Evolutionary conservation across 2,329 filamentous ascomycete genomes (phyloP).

Genomic region (Fusarium tuaranense): DNA sequence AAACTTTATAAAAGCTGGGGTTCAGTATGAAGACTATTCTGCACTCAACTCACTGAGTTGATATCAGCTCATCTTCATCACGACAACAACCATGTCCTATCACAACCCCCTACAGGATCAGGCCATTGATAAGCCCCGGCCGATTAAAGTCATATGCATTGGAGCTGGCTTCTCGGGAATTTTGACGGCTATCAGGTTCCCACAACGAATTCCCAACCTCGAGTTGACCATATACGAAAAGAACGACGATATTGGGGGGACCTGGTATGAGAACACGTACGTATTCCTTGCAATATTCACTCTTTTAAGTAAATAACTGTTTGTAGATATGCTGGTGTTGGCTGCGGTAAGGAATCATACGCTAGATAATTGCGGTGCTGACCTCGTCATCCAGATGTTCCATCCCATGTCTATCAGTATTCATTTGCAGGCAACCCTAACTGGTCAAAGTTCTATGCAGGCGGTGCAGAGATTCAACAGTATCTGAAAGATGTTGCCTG

Average conservation of each 20-base stretch:
- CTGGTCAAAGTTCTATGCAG: conserved; percentile 19
- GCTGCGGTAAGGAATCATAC: neutral
- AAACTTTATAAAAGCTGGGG: neutral
- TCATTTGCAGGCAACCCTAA: conserved; percentile 12
- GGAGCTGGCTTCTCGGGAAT: conserved; percentile 22
- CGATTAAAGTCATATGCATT: conserved; percentile 10
- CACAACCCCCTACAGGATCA: neutral
- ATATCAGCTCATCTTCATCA: neutral
- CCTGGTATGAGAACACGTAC: conserved; percentile 25
- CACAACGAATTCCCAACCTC: conserved; percentile 7
- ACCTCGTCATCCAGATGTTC: conserved; percentile 10
- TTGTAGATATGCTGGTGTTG: neutral
- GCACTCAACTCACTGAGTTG: neutral
- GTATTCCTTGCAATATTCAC: neutral
- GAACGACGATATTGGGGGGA: conserved; percentile 32
- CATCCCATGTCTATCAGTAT: conserved; percentile 19
- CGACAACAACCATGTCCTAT: neutral
- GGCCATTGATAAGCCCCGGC: conserved; percentile 1
- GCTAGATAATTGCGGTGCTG: neutral
- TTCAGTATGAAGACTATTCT: neutral
- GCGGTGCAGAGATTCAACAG: conserved; percentile 14
- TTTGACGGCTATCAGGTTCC: conserved; percentile 8
- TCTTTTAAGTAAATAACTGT: neutral
- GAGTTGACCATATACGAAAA: conserved; percentile 30
- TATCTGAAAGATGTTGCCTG: conserved; percentile 12